Conservation (phyloP, 331 rosid genomes). For the Quercus phellos region DNA sequence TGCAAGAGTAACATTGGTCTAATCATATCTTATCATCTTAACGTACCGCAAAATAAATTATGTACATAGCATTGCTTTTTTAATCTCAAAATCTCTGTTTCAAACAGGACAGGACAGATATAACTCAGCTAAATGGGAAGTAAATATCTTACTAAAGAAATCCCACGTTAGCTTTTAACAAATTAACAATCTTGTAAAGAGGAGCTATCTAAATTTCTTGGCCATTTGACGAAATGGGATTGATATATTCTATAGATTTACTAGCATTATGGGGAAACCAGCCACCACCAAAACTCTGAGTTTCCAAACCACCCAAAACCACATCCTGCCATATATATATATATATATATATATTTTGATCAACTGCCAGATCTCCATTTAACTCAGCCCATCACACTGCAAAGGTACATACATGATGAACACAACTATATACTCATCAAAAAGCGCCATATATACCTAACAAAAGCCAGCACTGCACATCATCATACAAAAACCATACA, state of each 20-base stretch:
- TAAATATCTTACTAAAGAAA: neutral
- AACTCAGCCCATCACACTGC: conserved; percentile 29
- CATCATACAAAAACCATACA: conserved; percentile 22
- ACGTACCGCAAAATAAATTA: too few relatives aligned
- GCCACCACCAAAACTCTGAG: neutral
- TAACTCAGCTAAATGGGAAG: neutral
- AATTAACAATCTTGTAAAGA: neutral
- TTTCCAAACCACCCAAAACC: neutral
- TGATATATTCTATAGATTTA: neutral
- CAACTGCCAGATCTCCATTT: conserved; percentile 14
- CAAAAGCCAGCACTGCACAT: conserved; percentile 37
- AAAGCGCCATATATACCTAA: conserved; percentile 24
- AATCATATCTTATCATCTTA: too few relatives aligned
- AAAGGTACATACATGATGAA: conserved; percentile 23
- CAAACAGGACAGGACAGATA: too few relatives aligned
- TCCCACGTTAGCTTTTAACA: neutral
- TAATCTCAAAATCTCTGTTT: too few relatives aligned
- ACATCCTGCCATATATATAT: neutral
- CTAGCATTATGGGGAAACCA: neutral
- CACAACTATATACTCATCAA: conserved; percentile 21
- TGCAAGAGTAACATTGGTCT: too few relatives aligned
- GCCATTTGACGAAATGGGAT: neutral
- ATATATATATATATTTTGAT: too few relatives aligned
- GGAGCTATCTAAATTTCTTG: neutral
- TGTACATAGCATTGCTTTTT: too few relatives aligned